Conservation (phyloP, 257 asterid genomes). For the Fraxinus quadrangulata region DNA sequence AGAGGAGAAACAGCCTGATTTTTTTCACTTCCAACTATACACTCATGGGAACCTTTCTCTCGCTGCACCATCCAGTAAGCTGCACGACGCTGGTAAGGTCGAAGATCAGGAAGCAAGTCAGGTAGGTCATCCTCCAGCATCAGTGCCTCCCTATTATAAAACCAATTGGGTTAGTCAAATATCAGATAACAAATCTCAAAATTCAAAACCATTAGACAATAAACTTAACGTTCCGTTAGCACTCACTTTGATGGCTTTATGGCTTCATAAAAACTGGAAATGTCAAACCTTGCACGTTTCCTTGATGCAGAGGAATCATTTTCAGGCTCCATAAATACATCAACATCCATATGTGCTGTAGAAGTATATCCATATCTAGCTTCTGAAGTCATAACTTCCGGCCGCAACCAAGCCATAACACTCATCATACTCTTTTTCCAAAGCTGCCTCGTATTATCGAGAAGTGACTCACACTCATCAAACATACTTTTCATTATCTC, state of each 20-base stretch:
- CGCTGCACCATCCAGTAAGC: conserved; percentile 95
- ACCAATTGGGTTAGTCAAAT: conserved; percentile 24
- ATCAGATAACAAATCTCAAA: conserved; percentile 15
- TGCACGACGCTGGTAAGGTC: conserved; percentile 98
- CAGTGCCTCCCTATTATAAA: conserved; percentile 63
- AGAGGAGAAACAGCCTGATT: conserved; percentile 68
- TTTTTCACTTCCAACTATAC: conserved; percentile 43
- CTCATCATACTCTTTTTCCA: conserved; percentile 92
- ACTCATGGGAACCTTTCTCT: conserved; percentile 61
- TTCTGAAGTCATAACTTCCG: conserved; percentile 90
- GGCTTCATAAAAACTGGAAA: conserved; percentile 88
- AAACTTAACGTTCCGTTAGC: conserved; percentile 15
- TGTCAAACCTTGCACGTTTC: conserved; percentile 58
- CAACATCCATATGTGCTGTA: conserved; percentile 34
- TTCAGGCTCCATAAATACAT: conserved; percentile 35
- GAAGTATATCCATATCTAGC: conserved; percentile 66
- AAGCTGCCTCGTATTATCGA: conserved; percentile 68
- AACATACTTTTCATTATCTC: conserved; percentile 60
- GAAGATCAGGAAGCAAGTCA: conserved; percentile 81
- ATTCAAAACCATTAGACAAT: conserved; percentile 19
- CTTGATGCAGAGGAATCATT: conserved; percentile 41
- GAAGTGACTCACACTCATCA: conserved; percentile 74
- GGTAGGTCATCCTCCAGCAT: conserved; percentile 73
- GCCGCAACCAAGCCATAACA: conserved; percentile 92
- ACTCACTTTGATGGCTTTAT: conserved; percentile 95